Conservation (phyloP, 768 basidiomycete species). For the Suillus sp. region DNA sequence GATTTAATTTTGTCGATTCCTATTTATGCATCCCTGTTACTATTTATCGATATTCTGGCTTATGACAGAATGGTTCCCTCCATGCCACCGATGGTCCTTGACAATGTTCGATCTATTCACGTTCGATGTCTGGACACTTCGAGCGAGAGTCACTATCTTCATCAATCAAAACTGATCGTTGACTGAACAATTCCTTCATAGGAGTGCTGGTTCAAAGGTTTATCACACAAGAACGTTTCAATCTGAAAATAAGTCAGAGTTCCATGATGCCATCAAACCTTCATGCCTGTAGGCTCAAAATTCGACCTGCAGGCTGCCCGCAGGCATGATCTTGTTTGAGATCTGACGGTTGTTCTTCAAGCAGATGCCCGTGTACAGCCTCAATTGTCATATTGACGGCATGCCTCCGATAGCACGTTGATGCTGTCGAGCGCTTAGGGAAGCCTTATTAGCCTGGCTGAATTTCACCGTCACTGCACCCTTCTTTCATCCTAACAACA, state of each 20-base stretch:
- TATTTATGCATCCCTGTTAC: no score
- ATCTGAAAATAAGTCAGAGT: neutral
- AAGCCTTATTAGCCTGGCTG: neutral
- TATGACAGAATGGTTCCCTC: no score
- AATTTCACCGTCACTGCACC: neutral
- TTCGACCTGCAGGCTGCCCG: neutral
- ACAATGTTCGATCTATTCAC: no score
- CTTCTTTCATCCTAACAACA: neutral
- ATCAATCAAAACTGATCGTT: no score
- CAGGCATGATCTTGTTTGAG: neutral
- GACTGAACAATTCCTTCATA: no score
- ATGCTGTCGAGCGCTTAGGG: neutral
- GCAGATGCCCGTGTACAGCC: neutral
- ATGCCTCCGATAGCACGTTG: neutral
- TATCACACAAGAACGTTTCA: no score
- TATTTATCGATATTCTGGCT: no score
- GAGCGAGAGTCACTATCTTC: no score
- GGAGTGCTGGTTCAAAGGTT: no score
- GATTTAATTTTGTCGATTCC: no score
- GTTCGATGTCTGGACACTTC: no score
- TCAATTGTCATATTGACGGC: neutral
- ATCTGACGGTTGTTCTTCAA: neutral
- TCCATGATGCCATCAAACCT: neutral
- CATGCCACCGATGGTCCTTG: no score
- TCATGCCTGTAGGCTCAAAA: neutral